These are phyloP conservation scores for Brassica nigra DNA, from an alignment of 345 rosid species.

Conservation along the genomic window DNA sequence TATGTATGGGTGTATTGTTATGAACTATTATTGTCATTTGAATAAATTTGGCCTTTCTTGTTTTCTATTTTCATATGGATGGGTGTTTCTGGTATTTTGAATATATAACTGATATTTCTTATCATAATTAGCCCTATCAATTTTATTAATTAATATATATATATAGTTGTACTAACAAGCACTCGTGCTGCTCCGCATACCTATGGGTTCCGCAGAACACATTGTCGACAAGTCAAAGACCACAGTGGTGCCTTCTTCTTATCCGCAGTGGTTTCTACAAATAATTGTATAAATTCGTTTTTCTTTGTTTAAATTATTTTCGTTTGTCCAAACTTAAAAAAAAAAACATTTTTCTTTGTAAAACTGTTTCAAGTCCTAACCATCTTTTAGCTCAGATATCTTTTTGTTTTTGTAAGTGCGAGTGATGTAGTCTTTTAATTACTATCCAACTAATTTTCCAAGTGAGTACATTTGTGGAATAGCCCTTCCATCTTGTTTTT, in stretches of 20 bases:
- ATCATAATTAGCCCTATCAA: neutral
- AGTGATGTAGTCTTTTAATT: neutral
- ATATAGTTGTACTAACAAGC: slow-evolving; percentile 30
- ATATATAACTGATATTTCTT: neutral
- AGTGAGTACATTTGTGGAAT: neutral
- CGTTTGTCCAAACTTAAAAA: neutral
- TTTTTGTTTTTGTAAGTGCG: neutral
- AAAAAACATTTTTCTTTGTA: no score
- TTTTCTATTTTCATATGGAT: neutral
- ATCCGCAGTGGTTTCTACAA: neutral
- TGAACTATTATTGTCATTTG: slow-evolving; percentile 24
- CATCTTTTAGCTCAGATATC: neutral
- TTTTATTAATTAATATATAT: neutral
- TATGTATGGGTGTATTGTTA: slow-evolving; percentile 18
- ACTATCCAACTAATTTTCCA: neutral
- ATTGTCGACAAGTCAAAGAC: slow-evolving; percentile 69
- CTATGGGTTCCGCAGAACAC: slow-evolving; percentile 74
- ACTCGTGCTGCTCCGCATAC: slow-evolving; percentile 81
- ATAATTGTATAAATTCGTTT: neutral
- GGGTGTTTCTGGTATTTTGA: neutral
- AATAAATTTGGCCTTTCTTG: slow-evolving; percentile 18
- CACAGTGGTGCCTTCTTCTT: slow-evolving; percentile 21
- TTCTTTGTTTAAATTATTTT: neutral
- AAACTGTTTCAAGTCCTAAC: neutral
- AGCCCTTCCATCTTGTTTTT: neutral